Percentiles rank a stretch among this genome's conserved stretches.
Evolutionary conservation across 1,284 basidiomycete species (phyloP).

Genomic region (Tremellales sp.): DNA sequence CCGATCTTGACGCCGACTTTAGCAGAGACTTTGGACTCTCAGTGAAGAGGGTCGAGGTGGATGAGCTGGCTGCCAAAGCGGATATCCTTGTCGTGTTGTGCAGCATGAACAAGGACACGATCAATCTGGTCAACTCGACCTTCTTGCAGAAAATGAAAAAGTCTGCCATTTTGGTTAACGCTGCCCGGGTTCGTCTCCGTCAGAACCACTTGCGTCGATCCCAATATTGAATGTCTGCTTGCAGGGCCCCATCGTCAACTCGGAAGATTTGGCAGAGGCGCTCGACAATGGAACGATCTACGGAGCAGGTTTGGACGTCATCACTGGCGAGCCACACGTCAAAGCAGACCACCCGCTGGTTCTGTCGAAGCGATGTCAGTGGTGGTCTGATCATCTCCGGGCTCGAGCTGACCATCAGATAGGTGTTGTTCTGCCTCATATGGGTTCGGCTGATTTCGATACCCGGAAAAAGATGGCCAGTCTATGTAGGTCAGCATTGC

Average conservation of each 20-base stretch:
- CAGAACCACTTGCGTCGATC: not conserved
- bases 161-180: conserved; percentile 73
- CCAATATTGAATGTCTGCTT: not conserved
- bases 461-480: conserved; percentile 78
- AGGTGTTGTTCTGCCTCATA: conserved; percentile 82
- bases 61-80: conserved; percentile 65
- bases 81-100: conserved; percentile 82
- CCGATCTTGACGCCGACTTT: conserved; percentile 57
- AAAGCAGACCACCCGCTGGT: conserved; percentile 71
- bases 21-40: conserved; percentile 54
- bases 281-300: conserved; percentile 73
- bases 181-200: conserved; percentile 59
- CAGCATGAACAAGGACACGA: conserved; percentile 68
- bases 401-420: not conserved
- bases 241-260: conserved; percentile 71
- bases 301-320: conserved; percentile 89
- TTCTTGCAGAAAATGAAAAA: conserved; percentile 83
- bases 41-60: conserved; percentile 61
- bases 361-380: conserved; percentile 61
- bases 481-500: conserved; percentile 48
- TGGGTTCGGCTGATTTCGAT: conserved; percentile 83
- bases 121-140: conserved; percentile 64
- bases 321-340: conserved; percentile 86
- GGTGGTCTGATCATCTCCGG: conserved; percentile 21
- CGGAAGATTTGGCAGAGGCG: conserved; percentile 77